These are phyloP conservation scores for Kokia cookei DNA, from an alignment of 441 rosid species.

Conservation along the genomic window DNA sequence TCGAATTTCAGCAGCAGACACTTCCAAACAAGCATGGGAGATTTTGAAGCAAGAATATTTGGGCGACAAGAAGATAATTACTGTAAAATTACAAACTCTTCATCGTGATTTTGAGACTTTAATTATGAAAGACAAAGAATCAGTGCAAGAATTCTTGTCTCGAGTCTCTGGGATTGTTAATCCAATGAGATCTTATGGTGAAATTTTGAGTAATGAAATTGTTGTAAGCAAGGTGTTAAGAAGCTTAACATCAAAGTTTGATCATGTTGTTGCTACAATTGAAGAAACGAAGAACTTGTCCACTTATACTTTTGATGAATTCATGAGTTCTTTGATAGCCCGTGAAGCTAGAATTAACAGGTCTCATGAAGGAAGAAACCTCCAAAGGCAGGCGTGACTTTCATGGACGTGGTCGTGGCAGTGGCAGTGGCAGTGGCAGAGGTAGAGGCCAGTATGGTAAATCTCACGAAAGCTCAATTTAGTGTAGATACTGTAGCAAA, in stretches of 20 bases:
- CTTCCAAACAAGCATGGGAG: neutral
- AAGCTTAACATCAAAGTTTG: no score
- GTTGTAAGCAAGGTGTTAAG: neutral
- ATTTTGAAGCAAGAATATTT: neutral
- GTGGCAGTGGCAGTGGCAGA: neutral
- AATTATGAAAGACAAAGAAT: neutral
- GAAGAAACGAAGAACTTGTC: no score
- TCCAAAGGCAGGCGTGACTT: neutral
- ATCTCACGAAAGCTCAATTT: neutral
- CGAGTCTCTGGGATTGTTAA: neutral
- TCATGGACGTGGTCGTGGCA: neutral
- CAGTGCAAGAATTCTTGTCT: neutral
- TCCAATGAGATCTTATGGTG: neutral
- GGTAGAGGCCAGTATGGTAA: neutral
- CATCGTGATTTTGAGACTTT: neutral
- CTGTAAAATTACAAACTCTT: neutral
- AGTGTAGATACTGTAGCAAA: no score
- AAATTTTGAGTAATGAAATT: neutral
- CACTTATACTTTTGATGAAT: neutral
- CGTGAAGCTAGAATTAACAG: neutral
- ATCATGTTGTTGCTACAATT: no score
- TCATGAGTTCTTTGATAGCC: neutral
- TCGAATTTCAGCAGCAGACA: neutral
- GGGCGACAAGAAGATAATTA: neutral
- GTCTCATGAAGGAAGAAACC: neutral